Conservation (phyloP, 2,329 filamentous ascomycete species). For the Dendryphion nanum region DNA sequence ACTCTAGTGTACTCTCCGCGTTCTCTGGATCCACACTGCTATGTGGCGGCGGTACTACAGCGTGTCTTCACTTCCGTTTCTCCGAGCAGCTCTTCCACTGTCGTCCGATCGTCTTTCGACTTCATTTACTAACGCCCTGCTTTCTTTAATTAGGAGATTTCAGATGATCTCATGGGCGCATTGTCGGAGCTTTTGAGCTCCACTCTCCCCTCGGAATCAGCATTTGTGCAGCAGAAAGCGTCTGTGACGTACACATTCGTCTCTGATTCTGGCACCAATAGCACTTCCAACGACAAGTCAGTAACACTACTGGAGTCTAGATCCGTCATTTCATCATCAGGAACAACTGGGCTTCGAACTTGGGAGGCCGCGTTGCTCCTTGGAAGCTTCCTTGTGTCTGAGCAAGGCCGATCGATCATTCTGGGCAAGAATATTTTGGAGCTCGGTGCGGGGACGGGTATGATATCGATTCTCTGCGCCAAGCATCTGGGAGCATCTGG, state of each 20-base stretch:
- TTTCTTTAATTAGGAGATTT: slow-evolving; percentile 75
- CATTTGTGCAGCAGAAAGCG: slow-evolving; percentile 68
- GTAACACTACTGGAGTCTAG: slow-evolving; percentile 70
- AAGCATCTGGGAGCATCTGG: slow-evolving; percentile 60
- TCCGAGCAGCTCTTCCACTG: no score
- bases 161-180: slow-evolving; percentile 71
- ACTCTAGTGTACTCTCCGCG: no score
- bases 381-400: slow-evolving; percentile 61
- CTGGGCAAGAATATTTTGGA: slow-evolving; percentile 63
- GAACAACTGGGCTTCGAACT: slow-evolving; percentile 74
- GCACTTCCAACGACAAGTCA: slow-evolving; percentile 19
- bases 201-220: slow-evolving; percentile 62
- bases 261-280: slow-evolving; percentile 8
- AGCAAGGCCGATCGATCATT: slow-evolving; percentile 48
- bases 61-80: no score
- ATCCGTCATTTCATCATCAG: slow-evolving; percentile 65
- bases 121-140: slow-evolving; percentile 3
- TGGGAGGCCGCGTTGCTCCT: slow-evolving; percentile 80
- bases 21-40: no score
- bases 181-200: slow-evolving; percentile 65
- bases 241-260: slow-evolving; percentile 68
- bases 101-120: no score
- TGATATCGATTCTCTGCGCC: slow-evolving; percentile 71
- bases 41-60: no score
- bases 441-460: slow-evolving; percentile 74